A percentile compares a stretch with the other conserved stretches of the same genome.
Conservation (phyloP, 768 basidiomycete species). For the Termitomyces sp. region DNA sequence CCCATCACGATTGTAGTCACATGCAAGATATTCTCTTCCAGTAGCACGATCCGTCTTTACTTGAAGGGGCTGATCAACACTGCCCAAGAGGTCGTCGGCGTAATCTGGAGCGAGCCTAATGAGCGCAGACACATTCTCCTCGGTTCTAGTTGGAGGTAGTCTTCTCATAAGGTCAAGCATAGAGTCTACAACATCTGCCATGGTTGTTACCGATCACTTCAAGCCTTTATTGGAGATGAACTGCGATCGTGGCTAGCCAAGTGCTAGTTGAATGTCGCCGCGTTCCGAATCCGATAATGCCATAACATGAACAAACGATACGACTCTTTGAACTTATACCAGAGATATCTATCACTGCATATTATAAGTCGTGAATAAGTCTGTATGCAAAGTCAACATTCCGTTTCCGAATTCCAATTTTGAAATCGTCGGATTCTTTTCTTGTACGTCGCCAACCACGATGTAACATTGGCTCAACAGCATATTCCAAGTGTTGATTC, state of each 20-base stretch:
- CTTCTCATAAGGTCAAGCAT: constrained; percentile 96
- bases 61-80: constrained; percentile 91
- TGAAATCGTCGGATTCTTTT: constrained; percentile 21
- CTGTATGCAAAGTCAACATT: constrained; percentile 25
- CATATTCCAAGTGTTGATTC: constrained; percentile 13
- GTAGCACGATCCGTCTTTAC: constrained; percentile 73
- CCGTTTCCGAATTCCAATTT: constrained; percentile 22
- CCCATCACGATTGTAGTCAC: constrained; percentile 91
- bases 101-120: constrained; percentile 85
- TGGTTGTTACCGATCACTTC: constrained; percentile 21
- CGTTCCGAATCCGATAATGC: constrained; percentile 1
- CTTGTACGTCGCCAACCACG: constrained; percentile 24
- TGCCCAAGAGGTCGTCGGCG: constrained; percentile 90
- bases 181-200: constrained; percentile 80
- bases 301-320: background rate
- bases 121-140: constrained; percentile 81
- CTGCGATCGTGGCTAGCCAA: background rate
- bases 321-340: too few relatives aligned
- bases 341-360: too few relatives aligned
- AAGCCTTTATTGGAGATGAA: background rate
- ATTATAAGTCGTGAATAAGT: constrained; percentile 23
- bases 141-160: constrained; percentile 85
- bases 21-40: constrained; percentile 86
- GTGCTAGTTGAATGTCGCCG: background rate
- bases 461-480: constrained; percentile 22